Base-by-base conservation (phyloP, 164 flowering plant species). In the Cinnamomum micranthum region DNA sequence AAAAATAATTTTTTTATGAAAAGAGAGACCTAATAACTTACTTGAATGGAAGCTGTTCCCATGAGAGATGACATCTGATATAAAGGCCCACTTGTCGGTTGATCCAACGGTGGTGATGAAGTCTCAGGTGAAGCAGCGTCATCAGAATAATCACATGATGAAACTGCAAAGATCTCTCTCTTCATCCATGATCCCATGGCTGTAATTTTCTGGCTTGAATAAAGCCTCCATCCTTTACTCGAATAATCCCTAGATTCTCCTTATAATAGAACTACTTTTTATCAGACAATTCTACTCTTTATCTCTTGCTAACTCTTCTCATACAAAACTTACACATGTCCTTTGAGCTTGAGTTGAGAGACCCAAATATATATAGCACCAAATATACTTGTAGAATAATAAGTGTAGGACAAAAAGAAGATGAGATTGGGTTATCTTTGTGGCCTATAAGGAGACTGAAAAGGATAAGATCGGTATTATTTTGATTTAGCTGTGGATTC, bases 31-130 rank as follows among this genome's bases (percentile, higher is more conserved):
- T 9, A 41, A 41, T 69, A 12, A 73, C 91, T 87, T 73, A 91
- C 95, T 90, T 91, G 79, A 91, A 85, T 11, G 98, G 98, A 27
- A 94, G 94, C 55, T 90, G 90, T 58, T 77, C 79, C n/a, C 91
- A 90, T 86, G 76, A 93, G 89, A 52, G 85, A 91, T 2, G 95
- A 86, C 71, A 94, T 76, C 74, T 90, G 91, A 82, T 80, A 87
- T 15, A 89, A 76, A 80, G 97, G 95, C 9, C 95, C 97, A 51
- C 73, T 77, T 13, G 81, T 67, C 25, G 64, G 28, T 3, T 71
- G 70, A 6, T 80, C 67, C 9, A 74, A 12, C 0, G 84, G 35
- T 2, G 84, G 63, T 9, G 87, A 73, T 24, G 82, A 17, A 41
- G 74, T 60, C 6, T n/a, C 22, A 12, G 28, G 28, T 23, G 75